Base-by-base conservation (phyloP, 495 filamentous ascomycete species). In the Elasticomyces elasticus region DNA sequence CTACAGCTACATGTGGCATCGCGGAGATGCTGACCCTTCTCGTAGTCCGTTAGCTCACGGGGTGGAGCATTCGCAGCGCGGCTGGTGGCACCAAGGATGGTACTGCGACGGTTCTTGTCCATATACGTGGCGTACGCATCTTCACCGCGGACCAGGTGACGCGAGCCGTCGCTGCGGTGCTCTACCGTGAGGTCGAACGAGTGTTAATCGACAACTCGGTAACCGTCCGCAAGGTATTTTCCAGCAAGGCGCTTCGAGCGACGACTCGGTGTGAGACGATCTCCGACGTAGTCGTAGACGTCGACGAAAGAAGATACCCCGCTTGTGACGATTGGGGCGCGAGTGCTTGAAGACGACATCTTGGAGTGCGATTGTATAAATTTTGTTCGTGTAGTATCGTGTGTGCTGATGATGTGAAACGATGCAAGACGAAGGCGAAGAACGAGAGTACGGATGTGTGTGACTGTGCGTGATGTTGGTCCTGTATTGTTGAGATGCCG, bases 21-120 rank as follows among this genome's bases (percentile, higher is more conserved):
- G 35, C 5, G 3, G 41, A 22, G 13, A 20, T 44, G 26, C 41
- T 54, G 23, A 25, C 51, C 38, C 10, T 17, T 13, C 41, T 54
- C 51, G 40, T 54, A 54, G 27, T 54, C 51, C 5, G 40, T 54
- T 5, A 54, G 51, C 40, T 31, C 24, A 9, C 51, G 38, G 5
- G 11, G 28, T n/a, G 20, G 28, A 10, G 28, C 35, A 17, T 24
- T 15, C 5, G 20, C 11, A 7, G 49, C 19, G 5, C 35, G 35
- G 43, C 30, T 28, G 30, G 27, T 3, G 24, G 49, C 33, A 23
- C 48, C 24, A 11, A 19, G 15, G 28, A 24, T 17, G 1, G 49
- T 43, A 9, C 27, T 4, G n/a, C 37, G 49, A 2, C 33, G 12
- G 33, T 42, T 42, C 10, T 20, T 1, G 10, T 52, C 49, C 24